Evolutionary conservation across 495 filamentous ascomycete species (phyloP).

Genomic region (Peziza echinospora): DNA sequence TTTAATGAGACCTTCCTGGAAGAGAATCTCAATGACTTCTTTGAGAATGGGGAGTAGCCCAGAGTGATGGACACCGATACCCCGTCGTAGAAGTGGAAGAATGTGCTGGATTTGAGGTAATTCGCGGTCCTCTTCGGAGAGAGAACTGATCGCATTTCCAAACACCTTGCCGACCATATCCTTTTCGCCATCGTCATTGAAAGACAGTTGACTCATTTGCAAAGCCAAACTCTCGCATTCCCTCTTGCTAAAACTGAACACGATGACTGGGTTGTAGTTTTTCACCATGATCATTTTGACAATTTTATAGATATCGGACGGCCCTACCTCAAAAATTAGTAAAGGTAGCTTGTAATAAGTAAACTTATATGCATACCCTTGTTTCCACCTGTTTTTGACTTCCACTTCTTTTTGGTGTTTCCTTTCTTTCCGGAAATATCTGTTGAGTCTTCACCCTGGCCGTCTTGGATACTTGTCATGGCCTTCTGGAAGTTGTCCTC

Average conservation of each 20-base stretch:
- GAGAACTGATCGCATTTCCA: slow-evolving; percentile 62
- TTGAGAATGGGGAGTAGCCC: slow-evolving; percentile 89
- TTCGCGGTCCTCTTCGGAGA: slow-evolving; percentile 74
- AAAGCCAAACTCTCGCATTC: slow-evolving; percentile 77
- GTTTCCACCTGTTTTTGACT: slow-evolving; percentile 64
- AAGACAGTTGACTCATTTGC: slow-evolving; percentile 64
- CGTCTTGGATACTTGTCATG: slow-evolving; percentile 73
- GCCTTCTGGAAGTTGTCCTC: slow-evolving; percentile 94
- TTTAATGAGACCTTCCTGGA: slow-evolving; percentile 95
- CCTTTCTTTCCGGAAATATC: slow-evolving; percentile 58
- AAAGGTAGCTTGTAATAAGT: not conserved
- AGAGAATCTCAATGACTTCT: slow-evolving; percentile 95
- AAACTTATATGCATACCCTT: slow-evolving; percentile 20
- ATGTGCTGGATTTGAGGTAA: slow-evolving; percentile 83
- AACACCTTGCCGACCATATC: slow-evolving; percentile 89
- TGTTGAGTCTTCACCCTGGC: slow-evolving; percentile 61
- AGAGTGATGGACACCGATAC: slow-evolving; percentile 93
- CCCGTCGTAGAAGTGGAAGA: slow-evolving; percentile 66
- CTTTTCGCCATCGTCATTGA: slow-evolving; percentile 94
- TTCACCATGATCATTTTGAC: slow-evolving; percentile 96
- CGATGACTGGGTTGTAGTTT: slow-evolving; percentile 89
- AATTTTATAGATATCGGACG: slow-evolving; percentile 84
- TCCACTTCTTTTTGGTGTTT: slow-evolving; percentile 78
- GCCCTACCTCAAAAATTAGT: slow-evolving; percentile 24
- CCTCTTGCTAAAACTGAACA: slow-evolving; percentile 97